Evolutionary conservation across 2,329 filamentous ascomycete species (phyloP).

Genomic region (Fusarium aywerte): DNA sequence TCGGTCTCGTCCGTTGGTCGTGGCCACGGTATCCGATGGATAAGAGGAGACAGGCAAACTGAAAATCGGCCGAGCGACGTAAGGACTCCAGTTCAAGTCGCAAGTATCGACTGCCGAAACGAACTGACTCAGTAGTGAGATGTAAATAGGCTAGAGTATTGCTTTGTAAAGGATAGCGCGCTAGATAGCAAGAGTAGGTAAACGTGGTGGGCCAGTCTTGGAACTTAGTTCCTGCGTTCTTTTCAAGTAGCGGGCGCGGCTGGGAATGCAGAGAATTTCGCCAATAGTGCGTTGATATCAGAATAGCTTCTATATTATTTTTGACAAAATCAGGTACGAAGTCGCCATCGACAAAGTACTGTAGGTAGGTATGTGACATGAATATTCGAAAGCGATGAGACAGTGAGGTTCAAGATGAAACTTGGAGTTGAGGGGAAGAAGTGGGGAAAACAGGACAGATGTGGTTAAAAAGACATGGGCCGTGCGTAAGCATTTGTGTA

Average conservation of each 20-base stretch:
- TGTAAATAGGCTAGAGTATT: slow-evolving; percentile 4
- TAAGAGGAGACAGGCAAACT: slow-evolving; percentile 14
- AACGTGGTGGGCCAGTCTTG: background rate
- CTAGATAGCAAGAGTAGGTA: slow-evolving; percentile 4
- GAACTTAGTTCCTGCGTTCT: background rate
- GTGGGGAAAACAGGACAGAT: slow-evolving; percentile 17
- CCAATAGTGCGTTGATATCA: background rate
- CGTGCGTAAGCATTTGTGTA: slow-evolving; percentile 11
- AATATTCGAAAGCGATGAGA: slow-evolving; percentile 8
- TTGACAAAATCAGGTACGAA: background rate
- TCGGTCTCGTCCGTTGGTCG: slow-evolving; percentile 34
- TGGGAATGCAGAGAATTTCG: background rate
- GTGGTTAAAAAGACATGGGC: slow-evolving; percentile 12
- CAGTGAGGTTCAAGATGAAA: slow-evolving; percentile 28
- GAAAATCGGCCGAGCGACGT: slow-evolving; percentile 1
- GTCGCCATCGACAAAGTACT: background rate
- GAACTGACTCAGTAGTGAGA: background rate
- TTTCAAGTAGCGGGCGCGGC: background rate
- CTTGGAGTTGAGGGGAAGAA: slow-evolving; percentile 39
- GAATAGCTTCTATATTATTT: background rate
- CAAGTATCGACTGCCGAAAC: slow-evolving; percentile 1
- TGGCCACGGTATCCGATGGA: slow-evolving; percentile 19
- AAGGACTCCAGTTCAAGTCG: slow-evolving; percentile 14
- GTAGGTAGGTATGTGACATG: background rate
- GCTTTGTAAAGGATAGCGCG: slow-evolving; percentile 18